Percentiles rank a stretch among this genome's conserved stretches.
Evolutionary conservation across 2,329 filamentous ascomycete species (phyloP).

Genomic region (Pseudogymnoascus sp.): DNA sequence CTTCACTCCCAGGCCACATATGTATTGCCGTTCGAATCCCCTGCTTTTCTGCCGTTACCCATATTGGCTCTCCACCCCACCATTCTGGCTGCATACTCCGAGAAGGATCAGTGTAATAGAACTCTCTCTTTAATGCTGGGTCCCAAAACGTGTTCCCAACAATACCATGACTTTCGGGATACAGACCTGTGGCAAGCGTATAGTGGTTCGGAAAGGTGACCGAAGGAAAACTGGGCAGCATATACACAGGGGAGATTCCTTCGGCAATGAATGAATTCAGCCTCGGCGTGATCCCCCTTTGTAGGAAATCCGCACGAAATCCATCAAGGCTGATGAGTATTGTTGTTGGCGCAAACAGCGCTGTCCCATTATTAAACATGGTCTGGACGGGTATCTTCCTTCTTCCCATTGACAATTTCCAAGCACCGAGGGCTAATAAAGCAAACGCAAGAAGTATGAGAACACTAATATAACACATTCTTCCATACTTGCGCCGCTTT

Average conservation of each 20-base stretch:
- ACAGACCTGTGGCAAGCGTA: conserved; percentile 82
- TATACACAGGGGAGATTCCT: conserved; percentile 84
- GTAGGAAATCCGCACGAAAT: conserved; percentile 88
- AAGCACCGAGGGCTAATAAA: conserved; percentile 48
- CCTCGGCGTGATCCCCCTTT: conserved; percentile 73
- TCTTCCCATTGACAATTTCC: conserved; percentile 48
- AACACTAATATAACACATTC: conserved; percentile 46
- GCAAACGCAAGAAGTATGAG: conserved; percentile 47
- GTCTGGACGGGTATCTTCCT: conserved; percentile 24
- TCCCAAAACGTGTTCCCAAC: conserved; percentile 97
- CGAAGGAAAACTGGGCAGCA: conserved; percentile 89
- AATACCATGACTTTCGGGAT: conserved; percentile 87
- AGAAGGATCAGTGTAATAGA: conserved; percentile 74
- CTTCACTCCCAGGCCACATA: conserved; percentile 98
- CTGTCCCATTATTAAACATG: conserved; percentile 67
- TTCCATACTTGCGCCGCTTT: conserved; percentile 44
- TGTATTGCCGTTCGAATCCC: conserved; percentile 76
- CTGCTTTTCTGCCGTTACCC: conserved; percentile 83
- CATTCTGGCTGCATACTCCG: conserved; percentile 78
- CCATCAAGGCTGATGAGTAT: conserved; percentile 91
- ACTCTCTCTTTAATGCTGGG: conserved; percentile 64
- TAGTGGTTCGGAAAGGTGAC: conserved; percentile 97
- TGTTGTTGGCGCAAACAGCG: conserved; percentile 82
- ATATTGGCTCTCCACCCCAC: conserved; percentile 88
- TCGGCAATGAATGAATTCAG: conserved; percentile 70